phyloP scores from a whole-genome alignment of 768 basidiomycete species.

The Auriscalpium vulgare region DNA sequence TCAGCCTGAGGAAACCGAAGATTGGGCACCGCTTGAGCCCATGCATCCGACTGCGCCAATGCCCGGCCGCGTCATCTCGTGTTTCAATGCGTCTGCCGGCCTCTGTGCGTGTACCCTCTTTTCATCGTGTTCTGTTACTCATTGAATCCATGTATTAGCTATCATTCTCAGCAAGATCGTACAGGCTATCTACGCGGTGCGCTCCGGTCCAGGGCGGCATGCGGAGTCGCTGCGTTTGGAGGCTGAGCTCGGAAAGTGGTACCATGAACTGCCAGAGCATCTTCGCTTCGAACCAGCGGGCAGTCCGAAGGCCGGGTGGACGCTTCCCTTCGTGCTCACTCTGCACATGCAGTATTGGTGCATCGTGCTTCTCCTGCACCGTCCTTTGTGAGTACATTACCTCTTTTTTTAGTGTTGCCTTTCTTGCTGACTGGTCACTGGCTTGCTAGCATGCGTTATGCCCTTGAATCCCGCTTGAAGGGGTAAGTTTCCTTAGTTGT shows the following conservation, averaged over 20 bases:
- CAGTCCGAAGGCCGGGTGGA: constrained; percentile 31
- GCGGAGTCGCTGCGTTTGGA: constrained; percentile 52
- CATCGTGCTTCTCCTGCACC: constrained; percentile 62
- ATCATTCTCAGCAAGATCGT: constrained; percentile 61
- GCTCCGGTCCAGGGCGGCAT: constrained; percentile 46
- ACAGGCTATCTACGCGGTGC: constrained; percentile 64
- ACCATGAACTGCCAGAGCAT: constrained; percentile 59
- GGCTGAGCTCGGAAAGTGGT: constrained; percentile 64
- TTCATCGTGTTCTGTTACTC: background rate
- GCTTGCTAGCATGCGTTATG: constrained; percentile 24
- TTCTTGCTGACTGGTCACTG: background rate
- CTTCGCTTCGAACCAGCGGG: constrained; percentile 48
- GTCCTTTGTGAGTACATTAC: constrained; percentile 58
- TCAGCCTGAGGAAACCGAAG: constrained; percentile 60
- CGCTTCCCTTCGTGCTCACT: constrained; percentile 60
- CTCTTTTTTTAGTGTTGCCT: background rate
- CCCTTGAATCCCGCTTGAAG: constrained; percentile 10
- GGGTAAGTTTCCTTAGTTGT: constrained; percentile 14
- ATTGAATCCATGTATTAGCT: constrained; percentile 33
- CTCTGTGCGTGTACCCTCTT: constrained; percentile 44
- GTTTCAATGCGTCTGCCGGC: constrained; percentile 65
- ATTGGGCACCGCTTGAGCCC: constrained; percentile 37
- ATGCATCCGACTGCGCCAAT: constrained; percentile 23
- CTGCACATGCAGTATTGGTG: constrained; percentile 88
- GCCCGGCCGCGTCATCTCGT: constrained; percentile 53